These are phyloP conservation scores for Pyropia haitanensis DNA, from an alignment of 23 red algal species.

Conservation along the genomic window DNA sequence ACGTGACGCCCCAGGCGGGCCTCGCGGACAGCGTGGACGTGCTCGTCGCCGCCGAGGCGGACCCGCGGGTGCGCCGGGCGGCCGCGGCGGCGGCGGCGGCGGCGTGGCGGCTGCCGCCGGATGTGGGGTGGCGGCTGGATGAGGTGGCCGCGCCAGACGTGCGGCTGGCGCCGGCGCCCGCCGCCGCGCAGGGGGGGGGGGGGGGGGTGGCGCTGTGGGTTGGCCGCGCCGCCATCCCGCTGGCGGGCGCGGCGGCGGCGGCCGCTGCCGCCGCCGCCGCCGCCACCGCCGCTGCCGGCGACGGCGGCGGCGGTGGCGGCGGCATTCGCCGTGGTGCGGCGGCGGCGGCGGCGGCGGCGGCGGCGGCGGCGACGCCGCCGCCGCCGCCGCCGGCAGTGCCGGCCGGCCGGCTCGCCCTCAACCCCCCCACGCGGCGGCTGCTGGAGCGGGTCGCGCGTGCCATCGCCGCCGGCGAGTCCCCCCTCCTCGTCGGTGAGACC, in stretches of 20 bases:
- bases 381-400: background rate
- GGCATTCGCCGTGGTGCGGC: background rate
- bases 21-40: slow-evolving; percentile 43
- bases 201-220: slow-evolving; percentile 12
- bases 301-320: slow-evolving; percentile 1
- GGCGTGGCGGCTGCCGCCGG: slow-evolving; percentile 25
- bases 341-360: background rate
- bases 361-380: background rate
- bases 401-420: slow-evolving; percentile 20
- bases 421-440: slow-evolving; percentile 39
- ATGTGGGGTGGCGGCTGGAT: slow-evolving; percentile 11
- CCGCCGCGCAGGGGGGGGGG: slow-evolving; percentile 3
- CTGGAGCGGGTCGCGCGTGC: slow-evolving; percentile 38
- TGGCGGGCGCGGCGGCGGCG: slow-evolving; percentile 5
- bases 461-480: slow-evolving; percentile 59
- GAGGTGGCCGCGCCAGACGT: slow-evolving; percentile 5
- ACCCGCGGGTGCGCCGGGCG: background rate
- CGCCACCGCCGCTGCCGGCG: background rate
- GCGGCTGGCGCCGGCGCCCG: background rate
- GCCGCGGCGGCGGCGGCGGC: slow-evolving; percentile 2
- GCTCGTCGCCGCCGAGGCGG: slow-evolving; percentile 17
- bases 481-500: slow-evolving; percentile 73
- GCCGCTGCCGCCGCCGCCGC: slow-evolving; percentile 2
- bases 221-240: slow-evolving; percentile 1
- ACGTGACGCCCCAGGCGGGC: slow-evolving; percentile 29